Evolutionary conservation across 495 filamentous ascomycete genomes (phyloP).

Genomic region (Neurospora discreta): DNA sequence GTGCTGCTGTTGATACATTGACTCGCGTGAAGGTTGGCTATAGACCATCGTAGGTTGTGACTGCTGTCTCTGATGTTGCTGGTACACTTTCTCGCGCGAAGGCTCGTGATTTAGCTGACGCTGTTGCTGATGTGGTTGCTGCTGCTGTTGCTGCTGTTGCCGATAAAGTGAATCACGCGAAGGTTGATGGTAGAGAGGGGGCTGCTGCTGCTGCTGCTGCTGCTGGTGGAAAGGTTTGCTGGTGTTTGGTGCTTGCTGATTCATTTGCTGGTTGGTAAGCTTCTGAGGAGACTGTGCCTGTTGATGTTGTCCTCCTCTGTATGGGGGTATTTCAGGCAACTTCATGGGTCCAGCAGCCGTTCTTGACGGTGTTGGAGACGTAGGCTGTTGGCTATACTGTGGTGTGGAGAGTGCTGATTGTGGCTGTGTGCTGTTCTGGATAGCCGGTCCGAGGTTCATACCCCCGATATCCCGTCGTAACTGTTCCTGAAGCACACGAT

Average conservation of each 20-base stretch:
- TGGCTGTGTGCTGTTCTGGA: constrained; percentile 14
- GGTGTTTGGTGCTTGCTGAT: background rate
- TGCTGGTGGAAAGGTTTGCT: constrained; percentile 13
- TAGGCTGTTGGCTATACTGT: constrained; percentile 12
- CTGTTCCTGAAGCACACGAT: constrained; percentile 47
- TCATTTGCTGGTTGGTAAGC: constrained; percentile 16
- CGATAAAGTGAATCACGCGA: constrained; percentile 8
- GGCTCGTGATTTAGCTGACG: constrained; percentile 8
- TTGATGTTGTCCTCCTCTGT: constrained; percentile 21
- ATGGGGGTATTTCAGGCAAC: constrained; percentile 44
- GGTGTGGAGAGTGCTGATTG: background rate
- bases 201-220: constrained; percentile 4
- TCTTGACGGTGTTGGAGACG: constrained; percentile 7
- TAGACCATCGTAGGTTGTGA: constrained; percentile 1
- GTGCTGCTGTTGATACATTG: constrained; percentile 1
- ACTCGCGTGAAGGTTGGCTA: constrained; percentile 1
- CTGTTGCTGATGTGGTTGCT: constrained; percentile 18
- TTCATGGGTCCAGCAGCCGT: constrained; percentile 24
- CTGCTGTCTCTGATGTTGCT: constrained; percentile 1
- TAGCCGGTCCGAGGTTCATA: constrained; percentile 27
- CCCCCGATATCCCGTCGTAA: constrained; percentile 48
- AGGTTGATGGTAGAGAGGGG: constrained; percentile 21
- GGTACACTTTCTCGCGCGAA: background rate
- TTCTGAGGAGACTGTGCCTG: constrained; percentile 23
- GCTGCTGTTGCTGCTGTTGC: constrained; percentile 5